Percentiles rank a stretch among this genome's conserved stretches.
Conservation (phyloP, 2,329 filamentous ascomycete genomes). For the Pyrenophora seminiperda region DNA sequence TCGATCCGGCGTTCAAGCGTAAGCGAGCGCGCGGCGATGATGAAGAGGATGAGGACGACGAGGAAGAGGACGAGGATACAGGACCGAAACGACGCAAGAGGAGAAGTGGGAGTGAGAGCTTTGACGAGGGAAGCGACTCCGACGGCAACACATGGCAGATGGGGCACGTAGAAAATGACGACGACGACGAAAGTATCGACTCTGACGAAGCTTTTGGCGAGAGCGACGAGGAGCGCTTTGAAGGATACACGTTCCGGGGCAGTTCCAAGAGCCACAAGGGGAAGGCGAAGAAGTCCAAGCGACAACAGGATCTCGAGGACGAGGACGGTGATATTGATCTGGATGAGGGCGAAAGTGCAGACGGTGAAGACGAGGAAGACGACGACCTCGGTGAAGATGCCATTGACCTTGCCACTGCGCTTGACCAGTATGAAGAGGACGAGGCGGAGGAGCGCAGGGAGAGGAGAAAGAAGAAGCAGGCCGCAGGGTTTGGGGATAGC, state of each 20-base stretch:
- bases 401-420: conserved; percentile 66
- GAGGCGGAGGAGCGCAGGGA: conserved; percentile 38
- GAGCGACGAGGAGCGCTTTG: conserved; percentile 84
- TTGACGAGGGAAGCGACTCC: conserved; percentile 78
- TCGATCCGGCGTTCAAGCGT: conserved; percentile 51
- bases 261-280: conserved; percentile 58
- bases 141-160: conserved; percentile 86
- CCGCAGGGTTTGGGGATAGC: conserved; percentile 53
- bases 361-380: conserved; percentile 61
- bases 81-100: conserved; percentile 40
- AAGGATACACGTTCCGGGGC: conserved; percentile 73
- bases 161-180: conserved; percentile 67
- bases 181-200: conserved; percentile 71
- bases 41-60: conserved; percentile 50
- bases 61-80: conserved; percentile 33
- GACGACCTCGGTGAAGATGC: conserved; percentile 68
- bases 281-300: conserved; percentile 48
- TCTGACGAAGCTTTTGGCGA: conserved; percentile 85
- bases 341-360: conserved; percentile 52
- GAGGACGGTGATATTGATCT: conserved; percentile 51
- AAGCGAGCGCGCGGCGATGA: conserved; percentile 57
- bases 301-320: conserved; percentile 29
- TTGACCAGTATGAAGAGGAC: conserved; percentile 56
- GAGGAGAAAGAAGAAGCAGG: conserved; percentile 47
- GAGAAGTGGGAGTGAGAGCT: conserved; percentile 56